phyloP scores from a whole-genome alignment of 108 stramenopile species.

The Skeletonema tropicum region DNA sequence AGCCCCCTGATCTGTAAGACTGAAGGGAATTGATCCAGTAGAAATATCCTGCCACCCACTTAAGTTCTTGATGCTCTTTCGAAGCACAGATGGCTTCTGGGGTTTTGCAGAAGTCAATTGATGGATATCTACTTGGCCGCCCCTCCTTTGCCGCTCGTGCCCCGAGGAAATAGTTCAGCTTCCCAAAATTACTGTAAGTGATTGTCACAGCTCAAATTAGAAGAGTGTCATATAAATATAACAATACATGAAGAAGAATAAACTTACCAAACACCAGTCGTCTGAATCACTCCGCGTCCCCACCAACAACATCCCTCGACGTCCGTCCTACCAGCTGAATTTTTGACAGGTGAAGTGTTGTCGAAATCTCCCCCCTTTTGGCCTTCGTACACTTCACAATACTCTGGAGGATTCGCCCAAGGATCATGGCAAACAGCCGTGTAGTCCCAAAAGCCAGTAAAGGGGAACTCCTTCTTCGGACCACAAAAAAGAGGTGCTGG shows the following conservation, averaged over 20 bases:
- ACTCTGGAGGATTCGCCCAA: slow-evolving; percentile 34
- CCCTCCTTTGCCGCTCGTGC: slow-evolving; percentile 30
- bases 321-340: slow-evolving; percentile 29
- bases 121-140: slow-evolving; percentile 25
- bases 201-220: neutral
- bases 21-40: slow-evolving; percentile 56
- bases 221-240: neutral
- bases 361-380: slow-evolving; percentile 42
- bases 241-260: neutral
- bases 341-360: slow-evolving; percentile 12
- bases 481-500: slow-evolving; percentile 44
- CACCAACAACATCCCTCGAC: slow-evolving; percentile 53
- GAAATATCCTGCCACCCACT: slow-evolving; percentile 56
- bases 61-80: slow-evolving; percentile 32
- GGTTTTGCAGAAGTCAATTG: slow-evolving; percentile 30
- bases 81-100: slow-evolving; percentile 29
- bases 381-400: slow-evolving; percentile 42
- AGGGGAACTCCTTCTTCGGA: slow-evolving; percentile 15
- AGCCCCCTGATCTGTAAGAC: slow-evolving; percentile 40
- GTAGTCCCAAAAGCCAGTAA: slow-evolving; percentile 32
- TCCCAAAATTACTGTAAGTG: slow-evolving; percentile 35
- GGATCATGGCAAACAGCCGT: slow-evolving; percentile 22
- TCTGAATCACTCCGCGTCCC: slow-evolving; percentile 50
- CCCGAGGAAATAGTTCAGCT: slow-evolving; percentile 43
- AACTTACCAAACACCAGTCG: slow-evolving; percentile 41